These are phyloP conservation scores for Pleurotus citrinopileatus DNA, from an alignment of 768 basidiomycete species.

Conservation along the genomic window DNA sequence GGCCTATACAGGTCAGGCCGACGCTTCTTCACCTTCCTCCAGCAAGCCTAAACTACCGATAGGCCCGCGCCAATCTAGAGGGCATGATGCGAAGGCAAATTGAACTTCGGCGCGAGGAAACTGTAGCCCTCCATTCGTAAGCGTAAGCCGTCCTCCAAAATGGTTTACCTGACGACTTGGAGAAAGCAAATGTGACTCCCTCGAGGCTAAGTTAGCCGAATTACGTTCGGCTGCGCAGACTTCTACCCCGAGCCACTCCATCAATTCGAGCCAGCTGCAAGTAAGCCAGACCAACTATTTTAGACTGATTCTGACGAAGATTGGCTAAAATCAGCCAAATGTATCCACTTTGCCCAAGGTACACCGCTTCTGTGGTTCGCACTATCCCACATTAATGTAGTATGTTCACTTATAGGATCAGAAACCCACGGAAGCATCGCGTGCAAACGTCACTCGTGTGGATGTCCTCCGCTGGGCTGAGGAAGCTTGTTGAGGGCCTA, in stretches of 20 bases:
- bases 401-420: no score
- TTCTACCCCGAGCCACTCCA: background rate
- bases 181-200: constrained; percentile 64
- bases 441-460: constrained; percentile 11
- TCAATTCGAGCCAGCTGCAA: background rate
- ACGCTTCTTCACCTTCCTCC: background rate
- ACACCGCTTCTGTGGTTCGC: background rate
- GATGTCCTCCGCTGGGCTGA: constrained; percentile 26
- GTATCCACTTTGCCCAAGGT: no score
- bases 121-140: constrained; percentile 64
- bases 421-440: no score
- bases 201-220: constrained; percentile 62
- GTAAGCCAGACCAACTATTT: no score
- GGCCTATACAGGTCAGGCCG: constrained; percentile 73
- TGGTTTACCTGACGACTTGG: background rate
- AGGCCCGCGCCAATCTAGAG: constrained; percentile 83
- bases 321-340: no score
- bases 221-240: constrained; percentile 38
- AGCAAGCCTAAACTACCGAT: constrained; percentile 2
- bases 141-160: constrained; percentile 18
- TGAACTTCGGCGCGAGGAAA: constrained; percentile 71
- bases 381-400: background rate
- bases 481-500: constrained; percentile 19
- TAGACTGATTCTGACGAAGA: no score
- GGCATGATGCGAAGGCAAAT: constrained; percentile 79